Conservation (phyloP, 1,139 yeast species). For the Debaryomyces singareniensis region DNA sequence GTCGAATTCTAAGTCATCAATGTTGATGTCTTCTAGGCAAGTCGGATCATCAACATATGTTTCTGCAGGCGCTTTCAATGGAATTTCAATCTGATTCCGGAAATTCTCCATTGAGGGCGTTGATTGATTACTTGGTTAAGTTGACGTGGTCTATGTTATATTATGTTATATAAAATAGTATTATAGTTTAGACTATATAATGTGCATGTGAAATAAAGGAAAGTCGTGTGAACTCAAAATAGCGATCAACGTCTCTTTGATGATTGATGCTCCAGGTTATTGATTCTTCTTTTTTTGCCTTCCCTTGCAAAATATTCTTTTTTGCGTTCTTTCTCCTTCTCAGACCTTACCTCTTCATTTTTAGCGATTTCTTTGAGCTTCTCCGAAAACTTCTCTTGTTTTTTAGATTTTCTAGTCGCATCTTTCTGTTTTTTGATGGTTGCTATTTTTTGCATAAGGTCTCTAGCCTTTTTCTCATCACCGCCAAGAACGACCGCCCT, state of each 20-base stretch:
- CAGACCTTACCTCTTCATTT: constrained; percentile 61
- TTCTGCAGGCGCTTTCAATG: constrained; percentile 33
- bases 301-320: constrained; percentile 76
- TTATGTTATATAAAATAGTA: too few species aligned
- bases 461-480: constrained; percentile 90
- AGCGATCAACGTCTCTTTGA: neutral
- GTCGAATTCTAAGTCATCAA: constrained; percentile 33
- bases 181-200: too few species aligned
- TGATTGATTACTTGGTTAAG: neutral
- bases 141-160: neutral
- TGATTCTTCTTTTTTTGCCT: constrained; percentile 62
- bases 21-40: constrained; percentile 26
- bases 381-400: constrained; percentile 69
- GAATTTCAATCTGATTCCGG: constrained; percentile 22
- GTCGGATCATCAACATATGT: constrained; percentile 41
- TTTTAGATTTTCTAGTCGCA: constrained; percentile 67
- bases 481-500: constrained; percentile 92
- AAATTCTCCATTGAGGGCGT: neutral
- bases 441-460: constrained; percentile 79
- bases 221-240: too few species aligned
- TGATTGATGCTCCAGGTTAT: neutral
- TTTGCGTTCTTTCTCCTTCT: constrained; percentile 78
- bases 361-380: constrained; percentile 71
- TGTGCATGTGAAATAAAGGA: too few species aligned
- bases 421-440: constrained; percentile 86